These are phyloP conservation scores for Leccinum uliginosum DNA, from an alignment of 768 basidiomycete species.

Conservation along the genomic window DNA sequence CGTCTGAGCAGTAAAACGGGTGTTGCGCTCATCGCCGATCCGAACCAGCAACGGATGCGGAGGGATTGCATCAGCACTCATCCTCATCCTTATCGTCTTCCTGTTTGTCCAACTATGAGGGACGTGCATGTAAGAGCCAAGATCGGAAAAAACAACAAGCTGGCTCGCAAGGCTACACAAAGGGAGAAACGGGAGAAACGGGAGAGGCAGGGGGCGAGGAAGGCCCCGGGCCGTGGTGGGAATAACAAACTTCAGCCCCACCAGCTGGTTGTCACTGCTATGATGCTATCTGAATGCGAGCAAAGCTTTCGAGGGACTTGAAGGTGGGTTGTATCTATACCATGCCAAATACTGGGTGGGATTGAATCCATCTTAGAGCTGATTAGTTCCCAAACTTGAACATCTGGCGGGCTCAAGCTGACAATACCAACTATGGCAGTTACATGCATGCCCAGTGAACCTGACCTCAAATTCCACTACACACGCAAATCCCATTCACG, in stretches of 20 bases:
- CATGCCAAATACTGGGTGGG: too few relatives aligned
- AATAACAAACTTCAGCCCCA: conserved; percentile 18
- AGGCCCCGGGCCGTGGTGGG: too few relatives aligned
- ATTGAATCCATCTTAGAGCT: too few relatives aligned
- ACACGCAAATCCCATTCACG: too few relatives aligned
- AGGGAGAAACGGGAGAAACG: not conserved
- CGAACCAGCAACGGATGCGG: conserved; percentile 17
- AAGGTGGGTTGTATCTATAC: too few relatives aligned
- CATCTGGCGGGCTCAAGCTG: too few relatives aligned
- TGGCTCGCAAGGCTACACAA: not conserved
- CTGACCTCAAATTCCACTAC: too few relatives aligned
- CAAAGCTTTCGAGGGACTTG: not conserved
- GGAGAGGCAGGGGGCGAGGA: conserved; percentile 4
- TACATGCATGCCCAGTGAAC: too few relatives aligned
- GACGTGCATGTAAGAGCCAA: not conserved
- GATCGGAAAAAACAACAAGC: not conserved
- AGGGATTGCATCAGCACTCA: conserved; percentile 8
- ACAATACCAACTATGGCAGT: too few relatives aligned
- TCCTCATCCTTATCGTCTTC: not conserved
- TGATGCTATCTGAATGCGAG: not conserved
- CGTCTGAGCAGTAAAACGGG: conserved; percentile 26
- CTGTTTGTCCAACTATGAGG: not conserved
- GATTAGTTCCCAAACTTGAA: too few relatives aligned
- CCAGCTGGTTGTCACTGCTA: conserved; percentile 18
- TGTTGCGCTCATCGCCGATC: conserved; percentile 16